Evolutionary conservation across 2,329 filamentous ascomycete genomes (phyloP), one percentile per base, ranked within the genome.

Genomic region (Fusarium napiforme): DNA sequence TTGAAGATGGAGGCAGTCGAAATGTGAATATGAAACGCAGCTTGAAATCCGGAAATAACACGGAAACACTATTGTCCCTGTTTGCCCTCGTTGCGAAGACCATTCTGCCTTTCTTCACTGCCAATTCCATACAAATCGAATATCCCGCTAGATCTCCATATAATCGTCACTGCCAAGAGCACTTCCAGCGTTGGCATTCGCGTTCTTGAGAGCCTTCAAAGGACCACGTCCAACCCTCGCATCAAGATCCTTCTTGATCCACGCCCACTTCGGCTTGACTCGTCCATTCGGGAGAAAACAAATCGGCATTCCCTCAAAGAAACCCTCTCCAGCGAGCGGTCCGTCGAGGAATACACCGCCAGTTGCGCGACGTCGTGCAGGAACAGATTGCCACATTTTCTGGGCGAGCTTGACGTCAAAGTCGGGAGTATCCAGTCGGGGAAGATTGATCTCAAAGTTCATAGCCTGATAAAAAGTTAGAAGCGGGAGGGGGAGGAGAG

Each of bases 381-480:
- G 71, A 1, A 66, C 56, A 0, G 71, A 73, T 12, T 55, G 40
- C 49, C 50, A 73, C 58, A 73, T 64, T 18, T 74, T 42, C 30
- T 57, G 55, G 0, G 63, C 71, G 37, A 49, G 55, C 23, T 40
- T 30, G 23, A 71, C 19, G 18, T 68, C 49, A 11, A 60, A 45
- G 4, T 73, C 37, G 1, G 67, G 43, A 2, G 39, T 26, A 2
- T 53, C 30, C 18, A 26, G 8, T 15, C 34, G 45, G 5, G n/a
- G 10, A 4, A 64, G 40, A 1, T 64, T 46, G 14, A 56, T 19
- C 6, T 57, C 9, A 9, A 40, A 15, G 21, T 73, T 73, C 10
- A 28, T 18, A 11, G 59, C 37, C 71, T 74, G 4, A 5, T 1
- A 2, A 2, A 8, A 1, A 4, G 18, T 60, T 30, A 57, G 56